A percentile compares a stretch with the other conserved stretches of the same genome.
Evolutionary conservation across 2,329 filamentous ascomycete species (phyloP).

Genomic region (Hypoxylon sp.): DNA sequence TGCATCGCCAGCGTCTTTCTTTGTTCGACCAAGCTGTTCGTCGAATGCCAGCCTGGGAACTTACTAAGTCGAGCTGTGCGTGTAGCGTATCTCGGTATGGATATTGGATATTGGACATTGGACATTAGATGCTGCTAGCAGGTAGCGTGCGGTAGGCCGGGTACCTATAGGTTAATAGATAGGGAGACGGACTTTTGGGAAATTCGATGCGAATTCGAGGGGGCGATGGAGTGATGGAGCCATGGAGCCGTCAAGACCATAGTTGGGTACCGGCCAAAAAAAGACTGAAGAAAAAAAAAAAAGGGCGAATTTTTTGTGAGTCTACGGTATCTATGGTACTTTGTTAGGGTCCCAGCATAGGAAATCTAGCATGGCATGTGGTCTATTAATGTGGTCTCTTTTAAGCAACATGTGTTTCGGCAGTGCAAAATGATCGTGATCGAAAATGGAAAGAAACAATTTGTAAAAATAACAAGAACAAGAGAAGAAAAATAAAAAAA

Average conservation of each 20-base stretch:
- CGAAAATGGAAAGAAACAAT: not conserved
- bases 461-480: too few relatives aligned
- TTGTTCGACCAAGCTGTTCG: constrained; percentile 16
- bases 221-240: not conserved
- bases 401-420: constrained; percentile 15
- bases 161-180: not conserved
- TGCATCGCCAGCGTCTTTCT: constrained; percentile 25
- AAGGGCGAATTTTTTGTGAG: too few relatives aligned
- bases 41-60: constrained; percentile 22
- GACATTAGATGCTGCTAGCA: too few relatives aligned
- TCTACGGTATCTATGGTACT: constrained; percentile 14
- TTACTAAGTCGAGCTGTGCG: constrained; percentile 26
- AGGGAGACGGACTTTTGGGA: not conserved
- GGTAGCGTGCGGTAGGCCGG: too few relatives aligned
- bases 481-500: constrained; percentile 20
- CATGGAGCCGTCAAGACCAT: not conserved
- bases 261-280: not conserved
- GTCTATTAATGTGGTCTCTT: too few relatives aligned
- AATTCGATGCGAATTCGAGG: not conserved
- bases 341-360: constrained; percentile 13
- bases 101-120: not conserved
- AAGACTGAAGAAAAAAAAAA: too few relatives aligned
- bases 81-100: not conserved
- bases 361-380: constrained; percentile 12
- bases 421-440: constrained; percentile 7